Conservation (phyloP, 495 filamentous ascomycete species). For the Talaromyces proteolyticus region DNA sequence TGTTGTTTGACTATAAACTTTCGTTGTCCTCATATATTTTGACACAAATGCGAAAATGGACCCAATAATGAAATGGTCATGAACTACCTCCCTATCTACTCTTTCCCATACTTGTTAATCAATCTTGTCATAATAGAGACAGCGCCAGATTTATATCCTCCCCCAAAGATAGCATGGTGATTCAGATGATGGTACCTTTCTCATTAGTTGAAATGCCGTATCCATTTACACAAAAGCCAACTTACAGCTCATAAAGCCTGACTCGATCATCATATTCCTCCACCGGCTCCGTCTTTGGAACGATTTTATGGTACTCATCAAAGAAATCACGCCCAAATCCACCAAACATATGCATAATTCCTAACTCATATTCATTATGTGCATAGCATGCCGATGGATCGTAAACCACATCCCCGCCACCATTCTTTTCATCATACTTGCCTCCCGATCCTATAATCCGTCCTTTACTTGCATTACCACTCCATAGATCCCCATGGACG, state of each 20-base stretch:
- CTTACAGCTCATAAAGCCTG: constrained; percentile 74
- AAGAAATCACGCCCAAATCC: constrained; percentile 72
- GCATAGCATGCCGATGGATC: constrained; percentile 76
- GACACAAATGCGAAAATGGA: too few species aligned
- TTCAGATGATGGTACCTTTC: constrained; percentile 84
- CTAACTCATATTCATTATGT: constrained; percentile 85
- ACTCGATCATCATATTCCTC: constrained; percentile 82
- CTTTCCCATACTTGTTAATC: constrained; percentile 55
- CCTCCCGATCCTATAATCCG: constrained; percentile 44
- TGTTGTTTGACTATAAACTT: too few species aligned
- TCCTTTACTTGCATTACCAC: constrained; percentile 71
- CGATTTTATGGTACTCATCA: constrained; percentile 66
- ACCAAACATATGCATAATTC: constrained; percentile 96
- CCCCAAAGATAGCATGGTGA: constrained; percentile 79
- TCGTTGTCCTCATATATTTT: too few species aligned
- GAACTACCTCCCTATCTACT: background rate
- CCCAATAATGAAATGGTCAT: too few species aligned
- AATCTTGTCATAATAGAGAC: constrained; percentile 70
- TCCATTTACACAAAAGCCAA: constrained; percentile 17
- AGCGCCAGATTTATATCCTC: constrained; percentile 65
- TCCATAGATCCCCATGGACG: constrained; percentile 89
- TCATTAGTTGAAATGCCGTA: constrained; percentile 4
- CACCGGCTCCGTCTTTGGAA: constrained; percentile 74
- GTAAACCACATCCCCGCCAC: constrained; percentile 72
- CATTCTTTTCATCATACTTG: constrained; percentile 29